A percentile compares a stretch with the other conserved stretches of the same genome.
phyloP scores from a whole-genome alignment of 345 rosid species.

The Eucalyptus sideroxylon region DNA sequence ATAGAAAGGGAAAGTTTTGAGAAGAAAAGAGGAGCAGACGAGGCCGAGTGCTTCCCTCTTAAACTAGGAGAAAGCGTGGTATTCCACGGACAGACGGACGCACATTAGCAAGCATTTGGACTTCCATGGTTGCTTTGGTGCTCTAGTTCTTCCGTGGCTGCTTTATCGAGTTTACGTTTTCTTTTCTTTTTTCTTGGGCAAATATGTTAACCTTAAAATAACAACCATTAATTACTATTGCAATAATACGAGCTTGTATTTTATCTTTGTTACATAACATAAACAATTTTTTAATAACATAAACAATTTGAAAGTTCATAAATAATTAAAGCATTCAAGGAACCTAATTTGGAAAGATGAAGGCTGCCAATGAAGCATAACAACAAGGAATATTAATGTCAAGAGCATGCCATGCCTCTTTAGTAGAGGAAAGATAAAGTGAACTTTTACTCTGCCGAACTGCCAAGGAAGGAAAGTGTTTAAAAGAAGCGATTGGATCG shows the following conservation, averaged over 20 bases:
- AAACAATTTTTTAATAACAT: not conserved
- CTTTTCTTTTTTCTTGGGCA: no score
- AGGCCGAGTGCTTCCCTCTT: not conserved
- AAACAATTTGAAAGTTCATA: not conserved
- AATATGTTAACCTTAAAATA: no score
- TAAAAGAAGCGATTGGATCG: not conserved
- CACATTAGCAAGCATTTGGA: not conserved
- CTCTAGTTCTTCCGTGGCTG: no score
- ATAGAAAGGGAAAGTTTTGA: not conserved
- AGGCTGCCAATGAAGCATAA: not conserved
- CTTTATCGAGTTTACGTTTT: not conserved
- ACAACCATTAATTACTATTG: not conserved
- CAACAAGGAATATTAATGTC: not conserved
- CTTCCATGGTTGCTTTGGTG: not conserved
- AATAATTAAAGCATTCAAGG: not conserved
- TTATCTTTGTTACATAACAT: not conserved
- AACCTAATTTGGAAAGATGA: not conserved
- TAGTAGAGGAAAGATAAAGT: not conserved
- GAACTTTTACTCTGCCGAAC: not conserved
- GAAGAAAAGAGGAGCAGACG: not conserved
- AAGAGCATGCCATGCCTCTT: not conserved
- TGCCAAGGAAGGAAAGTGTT: not conserved
- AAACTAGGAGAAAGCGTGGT: not conserved
- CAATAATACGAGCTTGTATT: not conserved
- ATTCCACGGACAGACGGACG: not conserved